Base-by-base conservation (phyloP, 768 basidiomycete genomes). In the Paxillus involutus region DNA sequence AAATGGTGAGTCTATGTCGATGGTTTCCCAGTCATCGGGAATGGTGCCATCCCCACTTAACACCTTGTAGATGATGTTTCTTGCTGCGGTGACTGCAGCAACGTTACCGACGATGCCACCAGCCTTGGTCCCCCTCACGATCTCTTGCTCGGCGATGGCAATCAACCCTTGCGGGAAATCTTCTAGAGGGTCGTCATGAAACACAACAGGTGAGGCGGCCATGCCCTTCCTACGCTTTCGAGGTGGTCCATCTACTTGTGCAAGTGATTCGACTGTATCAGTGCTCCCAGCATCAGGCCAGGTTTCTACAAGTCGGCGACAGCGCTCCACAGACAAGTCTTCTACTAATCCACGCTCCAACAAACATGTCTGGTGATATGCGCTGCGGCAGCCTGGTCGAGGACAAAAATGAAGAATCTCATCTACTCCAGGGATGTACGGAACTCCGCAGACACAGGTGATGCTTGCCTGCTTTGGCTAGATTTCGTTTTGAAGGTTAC, bases 331-430 rank as follows among this genome's bases (percentile, higher is more conserved):
- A 14, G 42, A 13, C 44, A 50, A 2, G 41, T 24, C 59, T 53
- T 71, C 64, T n/a, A 65, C 54, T 42, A 62, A 68, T 1, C 66
- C 69, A 4, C 52, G 43, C 12, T 59, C 60, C 11, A 72, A 17
- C 4, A 86, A 65, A 53, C 85, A 86, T 0, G 57, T 21, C 11
- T 74, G 71, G 60, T 86, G 85, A 54, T 77, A 85, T 8, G 71
- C 75, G 4, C 62, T 72, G 11, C 73, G 64, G 55, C 85, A 86
- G 0, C 57, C 50, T 0, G 78, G 80, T 0, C 79, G 76, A 0
- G 83, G 82, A 59, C 85, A 86, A 49, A 83, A 83, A 49, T 85
- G 81, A 69, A 81, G 81, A 7, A 80, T 60, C 51, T 24, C 63
- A 44, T 39, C 62, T 21, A 40, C 70, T 59, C 78, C 72, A 0